Conservation (phyloP, 371 early-diverging fungal species). For the Choanephora cucurbitarum region DNA sequence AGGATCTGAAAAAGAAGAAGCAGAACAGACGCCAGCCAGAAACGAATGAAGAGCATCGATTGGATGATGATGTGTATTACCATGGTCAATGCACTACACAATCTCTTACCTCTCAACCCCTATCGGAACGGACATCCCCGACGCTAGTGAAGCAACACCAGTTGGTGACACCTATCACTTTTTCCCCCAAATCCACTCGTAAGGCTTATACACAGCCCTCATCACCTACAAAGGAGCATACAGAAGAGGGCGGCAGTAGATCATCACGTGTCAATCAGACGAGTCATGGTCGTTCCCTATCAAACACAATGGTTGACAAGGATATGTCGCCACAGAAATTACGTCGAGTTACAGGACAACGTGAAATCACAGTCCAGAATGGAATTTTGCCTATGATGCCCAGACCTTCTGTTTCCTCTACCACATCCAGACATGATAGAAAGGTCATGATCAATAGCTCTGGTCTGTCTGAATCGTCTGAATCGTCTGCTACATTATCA, state of each 20-base stretch:
- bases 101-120: not conserved
- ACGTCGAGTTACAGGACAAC: slow-evolving; percentile 22
- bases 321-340: slow-evolving; percentile 14
- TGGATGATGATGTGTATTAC: slow-evolving; percentile 4
- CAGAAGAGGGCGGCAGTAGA: not conserved
- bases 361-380: slow-evolving; percentile 22
- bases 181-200: not conserved
- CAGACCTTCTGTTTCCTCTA: not conserved
- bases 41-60: too few species aligned
- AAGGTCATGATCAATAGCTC: not conserved
- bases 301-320: slow-evolving; percentile 15
- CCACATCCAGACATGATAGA: not conserved
- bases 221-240: too few species aligned
- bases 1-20: slow-evolving; percentile 1
- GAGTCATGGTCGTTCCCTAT: slow-evolving; percentile 14
- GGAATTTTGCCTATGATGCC: slow-evolving; percentile 8
- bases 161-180: slow-evolving; percentile 15
- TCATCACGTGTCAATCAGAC: slow-evolving; percentile 9
- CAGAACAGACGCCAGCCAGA: slow-evolving; percentile 1
- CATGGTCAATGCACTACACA: slow-evolving; percentile 14
- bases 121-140: slow-evolving; percentile 12
- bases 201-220: slow-evolving; percentile 3
- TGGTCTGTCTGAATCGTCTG: slow-evolving; percentile 5
- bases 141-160: not conserved
- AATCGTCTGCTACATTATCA: not conserved